Evolutionary conservation across 345 rosid genomes (phyloP).

Genomic region (Anacardium occidentale): DNA sequence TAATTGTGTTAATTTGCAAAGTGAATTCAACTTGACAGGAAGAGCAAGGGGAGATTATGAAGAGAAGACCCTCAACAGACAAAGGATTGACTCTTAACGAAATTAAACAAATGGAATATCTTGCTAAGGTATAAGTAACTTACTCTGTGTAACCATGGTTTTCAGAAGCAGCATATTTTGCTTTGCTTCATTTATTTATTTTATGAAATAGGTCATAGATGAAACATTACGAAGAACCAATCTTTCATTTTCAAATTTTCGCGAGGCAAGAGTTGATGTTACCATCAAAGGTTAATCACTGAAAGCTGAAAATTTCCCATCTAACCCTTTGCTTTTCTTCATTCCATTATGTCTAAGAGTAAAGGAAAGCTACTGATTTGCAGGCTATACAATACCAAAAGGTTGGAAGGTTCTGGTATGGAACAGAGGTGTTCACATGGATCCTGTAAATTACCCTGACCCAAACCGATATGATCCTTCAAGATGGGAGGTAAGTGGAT

Average conservation of each 20-base stretch:
- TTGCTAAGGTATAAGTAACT: constrained; percentile 17
- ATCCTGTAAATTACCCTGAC: constrained; percentile 37
- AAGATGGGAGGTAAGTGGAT: constrained; percentile 48
- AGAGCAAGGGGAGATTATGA: constrained; percentile 34
- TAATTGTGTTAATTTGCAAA: background rate
- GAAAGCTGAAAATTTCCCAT: too few relatives aligned
- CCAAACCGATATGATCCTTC: constrained; percentile 43
- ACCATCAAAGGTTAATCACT: constrained; percentile 20
- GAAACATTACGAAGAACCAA: constrained; percentile 31
- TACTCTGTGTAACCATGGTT: background rate
- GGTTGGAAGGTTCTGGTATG: constrained; percentile 59
- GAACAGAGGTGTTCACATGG: constrained; percentile 45
- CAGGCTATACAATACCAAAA: constrained; percentile 51
- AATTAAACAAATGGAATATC: constrained; percentile 25
- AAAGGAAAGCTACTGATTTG: background rate
- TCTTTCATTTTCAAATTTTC: constrained; percentile 20
- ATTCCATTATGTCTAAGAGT: too few relatives aligned
- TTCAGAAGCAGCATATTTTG: background rate
- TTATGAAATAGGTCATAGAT: constrained; percentile 19
- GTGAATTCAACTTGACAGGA: constrained; percentile 19
- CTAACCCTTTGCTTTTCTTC: too few relatives aligned
- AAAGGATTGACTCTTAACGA: constrained; percentile 30
- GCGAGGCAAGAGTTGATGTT: constrained; percentile 34
- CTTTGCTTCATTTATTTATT: too few relatives aligned
- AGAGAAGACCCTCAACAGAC: constrained; percentile 19